phyloP scores from a whole-genome alignment of 2,329 filamentous ascomycete species.

The Pseudopyricularia javanii region DNA sequence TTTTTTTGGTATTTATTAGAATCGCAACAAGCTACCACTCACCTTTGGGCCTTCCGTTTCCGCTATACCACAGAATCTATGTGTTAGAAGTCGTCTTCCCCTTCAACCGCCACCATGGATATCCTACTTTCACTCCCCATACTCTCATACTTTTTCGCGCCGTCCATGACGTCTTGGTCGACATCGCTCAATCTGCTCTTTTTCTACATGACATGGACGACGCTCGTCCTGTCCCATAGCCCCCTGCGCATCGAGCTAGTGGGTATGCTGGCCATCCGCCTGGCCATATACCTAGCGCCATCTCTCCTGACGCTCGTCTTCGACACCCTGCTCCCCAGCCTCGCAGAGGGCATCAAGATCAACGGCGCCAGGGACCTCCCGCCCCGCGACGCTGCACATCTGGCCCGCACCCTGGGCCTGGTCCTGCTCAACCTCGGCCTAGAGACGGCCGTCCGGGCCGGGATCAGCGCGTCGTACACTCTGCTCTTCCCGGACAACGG shows the following conservation, averaged over 20 bases:
- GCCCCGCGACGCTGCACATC: constrained; percentile 22
- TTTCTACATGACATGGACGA: constrained; percentile 85
- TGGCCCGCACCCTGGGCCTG: constrained; percentile 23
- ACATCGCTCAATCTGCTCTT: constrained; percentile 78
- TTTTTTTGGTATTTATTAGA: background rate
- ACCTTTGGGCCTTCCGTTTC: no score
- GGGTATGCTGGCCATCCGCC: constrained; percentile 54
- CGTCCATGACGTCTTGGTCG: constrained; percentile 53
- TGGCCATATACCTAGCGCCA: constrained; percentile 61
- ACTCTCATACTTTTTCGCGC: constrained; percentile 53
- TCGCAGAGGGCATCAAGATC: constrained; percentile 57
- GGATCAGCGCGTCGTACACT: constrained; percentile 22
- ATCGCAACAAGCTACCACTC: background rate
- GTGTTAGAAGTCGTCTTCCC: background rate
- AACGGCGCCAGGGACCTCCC: constrained; percentile 41
- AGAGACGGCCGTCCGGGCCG: constrained; percentile 29
- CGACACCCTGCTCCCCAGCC: constrained; percentile 56
- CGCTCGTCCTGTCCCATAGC: constrained; percentile 65
- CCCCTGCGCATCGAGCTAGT: constrained; percentile 64
- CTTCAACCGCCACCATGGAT: constrained; percentile 32
- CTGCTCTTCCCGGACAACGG: constrained; percentile 14
- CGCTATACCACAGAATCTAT: background rate
- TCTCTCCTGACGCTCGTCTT: constrained; percentile 62
- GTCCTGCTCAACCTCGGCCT: constrained; percentile 32
- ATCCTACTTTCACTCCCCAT: constrained; percentile 61